phyloP scores from a whole-genome alignment of 352 stramenopile genomes.

The Phytophthora quininea region DNA sequence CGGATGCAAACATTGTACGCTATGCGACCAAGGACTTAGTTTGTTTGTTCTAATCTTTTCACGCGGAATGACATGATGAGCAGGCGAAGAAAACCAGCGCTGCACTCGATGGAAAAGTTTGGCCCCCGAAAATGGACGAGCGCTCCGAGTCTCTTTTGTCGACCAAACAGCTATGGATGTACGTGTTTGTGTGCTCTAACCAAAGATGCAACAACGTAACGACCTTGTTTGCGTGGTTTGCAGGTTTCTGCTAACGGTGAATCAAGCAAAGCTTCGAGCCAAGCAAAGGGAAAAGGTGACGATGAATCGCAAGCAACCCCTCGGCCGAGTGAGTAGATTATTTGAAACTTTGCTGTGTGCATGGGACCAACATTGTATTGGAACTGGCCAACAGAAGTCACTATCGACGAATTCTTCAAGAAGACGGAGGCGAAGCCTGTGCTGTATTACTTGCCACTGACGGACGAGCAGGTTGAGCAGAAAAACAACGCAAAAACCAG shows the following conservation, averaged over 20 bases:
- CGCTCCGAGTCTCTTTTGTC: slow-evolving; percentile 45
- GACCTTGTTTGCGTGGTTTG: too few relatives aligned
- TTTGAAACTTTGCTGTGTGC: background rate
- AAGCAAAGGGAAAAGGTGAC: slow-evolving; percentile 32
- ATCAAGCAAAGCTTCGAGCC: slow-evolving; percentile 15
- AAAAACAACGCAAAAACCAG: slow-evolving; percentile 33
- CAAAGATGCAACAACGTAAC: background rate
- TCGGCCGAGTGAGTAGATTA: slow-evolving; percentile 26
- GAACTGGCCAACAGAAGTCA: slow-evolving; percentile 33
- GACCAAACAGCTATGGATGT: slow-evolving; percentile 59
- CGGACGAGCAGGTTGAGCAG: slow-evolving; percentile 70
- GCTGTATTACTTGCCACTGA: slow-evolving; percentile 82
- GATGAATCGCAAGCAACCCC: slow-evolving; percentile 18
- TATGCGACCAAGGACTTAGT: background rate
- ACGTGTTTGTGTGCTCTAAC: background rate
- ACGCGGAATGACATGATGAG: background rate
- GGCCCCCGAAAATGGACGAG: slow-evolving; percentile 67
- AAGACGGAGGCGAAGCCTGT: slow-evolving; percentile 81
- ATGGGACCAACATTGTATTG: slow-evolving; percentile 2
- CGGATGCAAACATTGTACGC: slow-evolving; percentile 49
- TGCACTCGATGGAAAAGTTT: slow-evolving; percentile 59
- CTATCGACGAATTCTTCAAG: slow-evolving; percentile 78
- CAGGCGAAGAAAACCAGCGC: slow-evolving; percentile 58
- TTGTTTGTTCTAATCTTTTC: background rate
- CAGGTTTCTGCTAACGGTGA: slow-evolving; percentile 41